Evolutionary conservation across 2,329 filamentous ascomycete genomes (phyloP).

Genomic region (Setomelanomma holmii): DNA sequence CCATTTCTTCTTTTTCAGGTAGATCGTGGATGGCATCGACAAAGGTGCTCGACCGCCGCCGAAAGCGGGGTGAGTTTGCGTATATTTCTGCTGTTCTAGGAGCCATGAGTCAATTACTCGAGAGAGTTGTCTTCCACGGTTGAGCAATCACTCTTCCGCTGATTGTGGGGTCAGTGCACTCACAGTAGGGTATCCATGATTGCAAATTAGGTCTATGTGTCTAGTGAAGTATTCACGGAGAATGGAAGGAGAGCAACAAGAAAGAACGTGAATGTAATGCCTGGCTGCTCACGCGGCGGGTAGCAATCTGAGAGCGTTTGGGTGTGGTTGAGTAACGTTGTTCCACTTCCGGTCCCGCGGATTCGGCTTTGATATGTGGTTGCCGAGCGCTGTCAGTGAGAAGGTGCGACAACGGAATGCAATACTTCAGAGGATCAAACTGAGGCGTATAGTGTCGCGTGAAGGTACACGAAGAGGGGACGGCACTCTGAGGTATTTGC

Average conservation of each 20-base stretch:
- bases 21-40: slow-evolving; percentile 97
- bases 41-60: slow-evolving; percentile 92
- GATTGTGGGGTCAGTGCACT: slow-evolving; percentile 46
- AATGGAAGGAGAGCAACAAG: slow-evolving; percentile 11
- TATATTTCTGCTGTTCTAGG: slow-evolving; percentile 86
- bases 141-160: slow-evolving; percentile 12
- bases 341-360: slow-evolving; percentile 19
- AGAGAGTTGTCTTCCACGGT: slow-evolving; percentile 5
- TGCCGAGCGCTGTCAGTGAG: slow-evolving; percentile 30
- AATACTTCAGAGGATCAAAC: slow-evolving; percentile 9
- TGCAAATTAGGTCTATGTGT: slow-evolving; percentile 14
- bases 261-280: slow-evolving; percentile 9
- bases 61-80: slow-evolving; percentile 86
- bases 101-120: slow-evolving; percentile 22
- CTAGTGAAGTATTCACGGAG: slow-evolving; percentile 4
- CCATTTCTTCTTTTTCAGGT: slow-evolving; percentile 81
- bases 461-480: slow-evolving; percentile 12
- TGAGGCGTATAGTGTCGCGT: slow-evolving; percentile 16
- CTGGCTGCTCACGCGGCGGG: not conserved
- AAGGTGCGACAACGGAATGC: slow-evolving; percentile 20
- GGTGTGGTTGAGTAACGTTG: slow-evolving; percentile 22
- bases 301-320: slow-evolving; percentile 14
- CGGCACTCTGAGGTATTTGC: slow-evolving; percentile 7
- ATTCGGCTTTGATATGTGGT: slow-evolving; percentile 22
- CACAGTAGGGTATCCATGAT: slow-evolving; percentile 69